phyloP scores from a whole-genome alignment of 78 protist species.

The Isochrysis galbana region DNA sequence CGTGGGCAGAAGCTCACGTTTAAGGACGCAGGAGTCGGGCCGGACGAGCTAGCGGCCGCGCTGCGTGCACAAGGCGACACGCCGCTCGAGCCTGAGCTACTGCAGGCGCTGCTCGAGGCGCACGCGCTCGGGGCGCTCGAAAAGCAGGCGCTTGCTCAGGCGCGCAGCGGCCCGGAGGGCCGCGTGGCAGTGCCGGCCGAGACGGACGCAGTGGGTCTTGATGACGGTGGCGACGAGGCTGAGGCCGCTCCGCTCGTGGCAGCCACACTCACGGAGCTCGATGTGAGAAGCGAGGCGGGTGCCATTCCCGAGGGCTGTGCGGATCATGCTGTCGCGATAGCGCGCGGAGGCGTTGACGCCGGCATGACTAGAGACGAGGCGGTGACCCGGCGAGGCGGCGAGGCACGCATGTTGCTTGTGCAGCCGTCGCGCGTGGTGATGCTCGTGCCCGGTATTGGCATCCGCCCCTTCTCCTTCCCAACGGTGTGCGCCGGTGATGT shows the following conservation, averaged over 20 bases:
- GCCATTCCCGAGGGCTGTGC: too few relatives aligned
- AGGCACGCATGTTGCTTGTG: not conserved
- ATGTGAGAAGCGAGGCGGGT: too few relatives aligned
- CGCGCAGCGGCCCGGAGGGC: too few relatives aligned
- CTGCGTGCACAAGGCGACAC: not conserved
- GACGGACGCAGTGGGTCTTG: too few relatives aligned
- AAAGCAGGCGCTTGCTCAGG: not conserved
- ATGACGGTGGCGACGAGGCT: too few relatives aligned
- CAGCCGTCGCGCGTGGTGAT: not conserved
- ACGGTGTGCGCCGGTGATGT: not conserved
- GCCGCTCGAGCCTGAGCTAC: not conserved
- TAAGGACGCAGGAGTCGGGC: not conserved
- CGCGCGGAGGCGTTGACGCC: too few relatives aligned
- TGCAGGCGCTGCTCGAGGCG: slow-evolving; percentile 9
- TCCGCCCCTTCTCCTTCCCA: slow-evolving; percentile 36
- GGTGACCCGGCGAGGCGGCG: not conserved
- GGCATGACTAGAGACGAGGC: too few relatives aligned
- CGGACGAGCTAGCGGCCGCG: not conserved
- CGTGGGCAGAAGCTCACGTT: slow-evolving; percentile 17
- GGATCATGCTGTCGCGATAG: too few relatives aligned
- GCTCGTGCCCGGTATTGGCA: slow-evolving; percentile 30
- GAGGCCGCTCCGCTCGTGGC: too few relatives aligned
- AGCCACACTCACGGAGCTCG: too few relatives aligned
- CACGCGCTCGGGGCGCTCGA: not conserved
- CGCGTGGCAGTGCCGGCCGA: too few relatives aligned